Base-by-base conservation (phyloP, 768 basidiomycete species). In the Sistotremastrum niveocremeum region DNA sequence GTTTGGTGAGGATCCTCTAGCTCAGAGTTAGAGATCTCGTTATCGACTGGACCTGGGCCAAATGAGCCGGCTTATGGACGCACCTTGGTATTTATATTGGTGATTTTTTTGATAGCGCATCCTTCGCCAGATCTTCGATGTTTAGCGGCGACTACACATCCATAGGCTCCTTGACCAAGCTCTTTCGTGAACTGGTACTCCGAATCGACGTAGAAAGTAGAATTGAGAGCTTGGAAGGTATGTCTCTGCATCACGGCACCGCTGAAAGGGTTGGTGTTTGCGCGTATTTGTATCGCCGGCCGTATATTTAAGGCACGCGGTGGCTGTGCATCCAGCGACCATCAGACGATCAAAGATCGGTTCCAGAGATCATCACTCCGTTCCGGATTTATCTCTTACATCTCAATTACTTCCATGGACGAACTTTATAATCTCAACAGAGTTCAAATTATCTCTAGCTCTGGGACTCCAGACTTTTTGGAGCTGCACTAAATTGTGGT, bases 161-260 rank as follows among this genome's bases (percentile, higher is more conserved):
- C 89, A 61, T 95, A 94, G 20, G 91, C 90, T 53, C 93, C 90
- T 62, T 93, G 88, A 32, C 91, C 90, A 45, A 98, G 84, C 58
- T 97, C 93, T 67, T 98, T 98, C 64, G 93, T 87, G 62, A 86
- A 94, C 58, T 84, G 77, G 56, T 93, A 95, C 62, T 87, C 82
- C 9, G 79, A 70, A 57, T 93, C 89, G 60, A 94, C 86, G 50
- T 88, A 65, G 59, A 91, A 93, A 42, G 74, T 82, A 46, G 86
- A 87, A 60, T 85, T 86, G 56, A 93, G 77, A 4, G 88, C 77
- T 50, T 73, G 79, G 66, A 91, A 89, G 37, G 73, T 77, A 59
- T 84, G 83, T 49, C 84, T 70, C 57, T 80, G 77, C 76, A 83
- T 81, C 34, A 20, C 20, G 20, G 20, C 20, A 20, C 20, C 20